phyloP scores from a whole-genome alignment of 2,329 filamentous ascomycete genomes.

The Fusarium proliferatum region DNA sequence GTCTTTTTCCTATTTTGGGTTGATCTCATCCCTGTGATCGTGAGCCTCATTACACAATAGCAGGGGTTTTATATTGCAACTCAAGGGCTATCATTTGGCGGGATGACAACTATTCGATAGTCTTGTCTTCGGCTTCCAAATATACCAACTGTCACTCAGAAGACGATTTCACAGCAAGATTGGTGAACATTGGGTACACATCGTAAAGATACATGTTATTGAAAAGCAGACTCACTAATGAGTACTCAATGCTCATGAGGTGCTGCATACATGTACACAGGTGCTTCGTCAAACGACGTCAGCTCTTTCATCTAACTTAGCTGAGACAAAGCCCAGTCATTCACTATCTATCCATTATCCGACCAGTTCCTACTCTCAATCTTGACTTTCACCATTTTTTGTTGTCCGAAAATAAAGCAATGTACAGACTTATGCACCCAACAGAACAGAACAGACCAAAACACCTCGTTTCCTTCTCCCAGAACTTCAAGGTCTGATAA shows the following conservation, averaged over 20 bases:
- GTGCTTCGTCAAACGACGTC: constrained; percentile 3
- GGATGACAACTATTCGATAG: too few relatives aligned
- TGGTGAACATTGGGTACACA: neutral
- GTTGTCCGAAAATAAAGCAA: constrained; percentile 3
- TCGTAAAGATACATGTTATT: neutral
- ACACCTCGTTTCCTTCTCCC: constrained; percentile 1
- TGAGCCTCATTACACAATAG: constrained; percentile 26
- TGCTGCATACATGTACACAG: constrained; percentile 35
- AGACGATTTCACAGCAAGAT: neutral
- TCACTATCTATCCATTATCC: constrained; percentile 10
- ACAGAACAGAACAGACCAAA: constrained; percentile 5
- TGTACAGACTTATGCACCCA: constrained; percentile 28
- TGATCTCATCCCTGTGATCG: constrained; percentile 12
- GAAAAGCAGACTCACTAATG: neutral
- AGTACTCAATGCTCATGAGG: neutral
- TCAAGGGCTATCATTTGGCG: neutral
- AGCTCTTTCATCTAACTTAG: constrained; percentile 3
- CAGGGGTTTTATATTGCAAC: constrained; percentile 24
- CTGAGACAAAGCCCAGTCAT: neutral
- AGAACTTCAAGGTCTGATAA: constrained; percentile 22
- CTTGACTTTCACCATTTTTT: constrained; percentile 19
- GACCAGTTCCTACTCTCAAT: neutral
- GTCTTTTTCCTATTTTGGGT: constrained; percentile 19
- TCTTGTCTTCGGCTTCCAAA: too few relatives aligned
- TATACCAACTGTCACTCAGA: too few relatives aligned